A percentile compares a stretch with the other conserved stretches of the same genome.
Evolutionary conservation across 805 yeast genomes (phyloP).

Genomic region (Candida silvicultrix): DNA sequence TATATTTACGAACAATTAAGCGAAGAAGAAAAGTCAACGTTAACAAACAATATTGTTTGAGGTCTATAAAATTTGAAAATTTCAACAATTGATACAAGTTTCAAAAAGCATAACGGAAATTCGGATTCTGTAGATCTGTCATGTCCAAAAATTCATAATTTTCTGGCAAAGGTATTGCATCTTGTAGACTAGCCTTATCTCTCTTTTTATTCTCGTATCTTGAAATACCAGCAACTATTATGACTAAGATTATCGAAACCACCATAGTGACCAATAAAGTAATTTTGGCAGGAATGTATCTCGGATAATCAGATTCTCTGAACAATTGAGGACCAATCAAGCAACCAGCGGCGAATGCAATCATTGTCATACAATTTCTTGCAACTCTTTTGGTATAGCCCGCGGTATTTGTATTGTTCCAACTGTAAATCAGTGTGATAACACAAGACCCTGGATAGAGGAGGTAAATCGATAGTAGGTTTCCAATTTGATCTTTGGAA

Average conservation of each 20-base stretch:
- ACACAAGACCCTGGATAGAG: constrained; percentile 47
- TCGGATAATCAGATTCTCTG: constrained; percentile 40
- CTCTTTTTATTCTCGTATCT: constrained; percentile 42
- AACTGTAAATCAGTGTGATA: constrained; percentile 47
- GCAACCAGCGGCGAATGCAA: constrained; percentile 46
- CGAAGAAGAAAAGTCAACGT: constrained; percentile 46
- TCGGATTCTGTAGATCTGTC: constrained; percentile 2
- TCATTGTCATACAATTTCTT: constrained; percentile 45
- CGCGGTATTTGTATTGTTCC: constrained; percentile 55
- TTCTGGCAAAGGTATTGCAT: neutral
- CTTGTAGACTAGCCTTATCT: constrained; percentile 22
- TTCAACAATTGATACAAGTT: neutral
- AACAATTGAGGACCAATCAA: constrained; percentile 60
- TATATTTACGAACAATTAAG: constrained; percentile 39
- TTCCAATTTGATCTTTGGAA: constrained; percentile 32
- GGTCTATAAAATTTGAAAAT: neutral
- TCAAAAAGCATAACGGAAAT: neutral
- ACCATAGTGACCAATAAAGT: constrained; percentile 45
- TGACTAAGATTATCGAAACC: constrained; percentile 34
- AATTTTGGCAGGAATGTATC: constrained; percentile 50
- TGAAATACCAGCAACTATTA: constrained; percentile 34
- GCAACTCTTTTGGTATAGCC: constrained; percentile 51
- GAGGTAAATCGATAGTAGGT: constrained; percentile 40
- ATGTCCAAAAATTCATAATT: constrained; percentile 1
- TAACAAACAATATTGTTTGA: constrained; percentile 44